These are phyloP conservation scores for Rhamnella rubrinervis DNA, from an alignment of 331 rosid species.

Conservation along the genomic window DNA sequence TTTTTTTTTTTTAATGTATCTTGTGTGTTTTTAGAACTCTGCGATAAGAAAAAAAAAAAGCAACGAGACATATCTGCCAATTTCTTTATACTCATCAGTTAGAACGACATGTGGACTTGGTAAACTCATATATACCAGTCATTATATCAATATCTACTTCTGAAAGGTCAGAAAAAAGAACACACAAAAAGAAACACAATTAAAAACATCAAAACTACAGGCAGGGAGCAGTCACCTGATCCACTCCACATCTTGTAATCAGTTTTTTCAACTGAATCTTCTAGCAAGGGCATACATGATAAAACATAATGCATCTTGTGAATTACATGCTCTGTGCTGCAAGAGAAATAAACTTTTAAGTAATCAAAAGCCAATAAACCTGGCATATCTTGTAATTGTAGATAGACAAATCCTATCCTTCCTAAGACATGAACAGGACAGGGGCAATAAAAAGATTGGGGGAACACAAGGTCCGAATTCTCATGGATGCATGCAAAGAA, in stretches of 20 bases:
- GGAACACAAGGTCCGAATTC: neutral
- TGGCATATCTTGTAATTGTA: neutral
- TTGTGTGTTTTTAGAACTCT: too few relatives aligned
- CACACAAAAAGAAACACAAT: too few relatives aligned
- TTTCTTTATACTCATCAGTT: too few relatives aligned
- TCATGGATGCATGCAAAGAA: neutral
- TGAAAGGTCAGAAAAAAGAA: too few relatives aligned
- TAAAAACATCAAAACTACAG: neutral
- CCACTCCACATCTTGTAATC: constrained; percentile 65
- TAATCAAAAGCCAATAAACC: neutral
- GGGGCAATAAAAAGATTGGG: neutral
- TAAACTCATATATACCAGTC: too few relatives aligned
- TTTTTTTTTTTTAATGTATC: too few relatives aligned
- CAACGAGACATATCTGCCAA: too few relatives aligned
- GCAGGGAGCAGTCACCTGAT: constrained; percentile 51
- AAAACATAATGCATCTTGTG: constrained; percentile 52
- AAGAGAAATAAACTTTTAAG: constrained; percentile 12
- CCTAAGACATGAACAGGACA: too few relatives aligned
- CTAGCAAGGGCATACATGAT: constrained; percentile 48
- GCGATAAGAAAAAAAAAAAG: too few relatives aligned
- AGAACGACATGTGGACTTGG: too few relatives aligned
- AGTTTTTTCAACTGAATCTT: constrained; percentile 45
- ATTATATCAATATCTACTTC: too few relatives aligned
- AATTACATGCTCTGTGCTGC: constrained; percentile 54
- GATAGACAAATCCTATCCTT: neutral